Evolutionary conservation across 805 yeast species (phyloP), one percentile per base, ranked within the genome.

Genomic region (Phaffomyces opuntiae): DNA sequence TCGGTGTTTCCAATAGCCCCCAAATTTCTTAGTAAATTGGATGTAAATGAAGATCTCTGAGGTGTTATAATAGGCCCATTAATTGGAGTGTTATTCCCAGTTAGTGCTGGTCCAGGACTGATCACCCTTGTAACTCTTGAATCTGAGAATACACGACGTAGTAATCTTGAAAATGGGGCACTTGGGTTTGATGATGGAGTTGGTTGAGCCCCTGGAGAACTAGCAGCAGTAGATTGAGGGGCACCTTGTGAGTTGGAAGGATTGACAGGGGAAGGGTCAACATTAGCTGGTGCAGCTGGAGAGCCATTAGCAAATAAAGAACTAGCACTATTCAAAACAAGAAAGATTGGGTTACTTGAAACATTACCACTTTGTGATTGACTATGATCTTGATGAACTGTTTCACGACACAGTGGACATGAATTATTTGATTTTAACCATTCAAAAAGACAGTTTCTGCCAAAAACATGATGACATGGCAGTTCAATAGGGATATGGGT

Each of bases 391-490:
- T 48, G 41, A 27, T 60, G 55, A 9, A 55, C 55, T 19, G 73
- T 67, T 16, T 69, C 69, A 47, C 98, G 78, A 61, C 99, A 91
- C 40, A 91, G 65, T 0, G 99, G 99, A 61, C 98, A 90, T 2
- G 87, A 78, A 29, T 78, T 74, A 55, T 84, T 81, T 24, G 76
- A 67, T 49, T 74, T 75, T 42, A 91, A 75, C 99, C 99, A 91
- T 54, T 83, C 87, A 47, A 72, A 76, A 24, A 89, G 68, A 67
- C 99, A 91, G n/a, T 78, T 75, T 50, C 81, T 74, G 7, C 99
- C 98, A 69, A 93, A 91, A 0, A 80, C 60, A 59, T 91, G 99
- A 9, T 80, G 80, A 63, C 99, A 91, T 0, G 96, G 93, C 75
- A 91, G 70, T 47, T 74, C 68, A 1, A 85, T 71, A 0, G 96